Conservation (phyloP, 495 filamentous ascomycete genomes). For the Penicillium canescens region DNA sequence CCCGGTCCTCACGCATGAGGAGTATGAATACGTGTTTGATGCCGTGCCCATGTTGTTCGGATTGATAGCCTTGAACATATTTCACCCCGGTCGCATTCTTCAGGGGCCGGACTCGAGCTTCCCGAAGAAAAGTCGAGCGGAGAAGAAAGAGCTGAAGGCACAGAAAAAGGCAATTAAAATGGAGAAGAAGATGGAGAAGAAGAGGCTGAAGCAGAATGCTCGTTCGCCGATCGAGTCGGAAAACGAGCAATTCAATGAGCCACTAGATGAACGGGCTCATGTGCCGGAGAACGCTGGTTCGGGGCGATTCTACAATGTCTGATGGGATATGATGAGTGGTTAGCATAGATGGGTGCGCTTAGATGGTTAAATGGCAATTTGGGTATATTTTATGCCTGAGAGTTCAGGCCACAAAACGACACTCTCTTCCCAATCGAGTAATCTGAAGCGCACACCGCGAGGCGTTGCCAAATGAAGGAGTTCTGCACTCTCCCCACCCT, state of each 20-base stretch:
- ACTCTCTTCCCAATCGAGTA: no score
- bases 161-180: background rate
- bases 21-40: constrained; percentile 56
- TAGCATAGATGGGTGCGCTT: no score
- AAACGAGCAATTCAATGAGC: no score
- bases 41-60: constrained; percentile 58
- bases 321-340: no score
- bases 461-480: no score
- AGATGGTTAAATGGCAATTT: no score
- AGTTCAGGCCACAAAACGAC: no score
- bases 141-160: constrained; percentile 10
- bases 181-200: constrained; percentile 5
- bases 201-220: background rate
- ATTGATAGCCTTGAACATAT: constrained; percentile 43
- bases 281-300: background rate
- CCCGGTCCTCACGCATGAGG: constrained; percentile 52
- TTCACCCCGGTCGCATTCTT: constrained; percentile 56
- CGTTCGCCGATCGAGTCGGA: no score
- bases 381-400: no score
- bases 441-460: no score
- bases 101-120: constrained; percentile 36
- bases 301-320: background rate
- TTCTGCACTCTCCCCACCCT: no score
- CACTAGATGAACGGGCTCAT: no score
- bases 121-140: constrained; percentile 7